These are phyloP conservation scores for Ceratonia siliqua DNA, from an alignment of 306 rosid species.

Conservation along the genomic window DNA sequence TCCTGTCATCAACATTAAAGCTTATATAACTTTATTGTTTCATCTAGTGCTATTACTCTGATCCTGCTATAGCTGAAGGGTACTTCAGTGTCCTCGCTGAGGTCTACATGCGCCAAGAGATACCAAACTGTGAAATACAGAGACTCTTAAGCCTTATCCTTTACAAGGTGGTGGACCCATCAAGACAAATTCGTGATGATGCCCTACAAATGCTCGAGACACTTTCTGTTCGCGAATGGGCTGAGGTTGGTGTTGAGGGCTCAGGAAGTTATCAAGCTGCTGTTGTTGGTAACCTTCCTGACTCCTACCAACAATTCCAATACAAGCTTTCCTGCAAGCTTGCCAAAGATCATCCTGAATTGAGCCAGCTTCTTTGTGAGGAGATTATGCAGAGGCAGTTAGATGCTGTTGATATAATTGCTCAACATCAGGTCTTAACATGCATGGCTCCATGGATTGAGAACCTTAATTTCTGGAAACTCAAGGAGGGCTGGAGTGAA, in stretches of 20 bases:
- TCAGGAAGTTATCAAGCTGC: conserved; percentile 99
- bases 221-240: conserved; percentile 98
- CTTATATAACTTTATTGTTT: conserved; percentile 34
- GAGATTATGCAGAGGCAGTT: conserved; percentile 99
- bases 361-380: conserved; percentile 98
- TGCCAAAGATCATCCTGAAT: conserved; percentile 97
- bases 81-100: conserved; percentile 99
- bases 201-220: conserved; percentile 99
- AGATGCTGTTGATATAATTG: conserved; percentile 99
- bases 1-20: conserved; percentile 1
- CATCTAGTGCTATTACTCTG: conserved; percentile 91
- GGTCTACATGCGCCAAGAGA: conserved; percentile 99
- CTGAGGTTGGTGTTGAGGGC: conserved; percentile 94
- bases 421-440: conserved; percentile 99
- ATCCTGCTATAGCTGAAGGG: conserved; percentile 97
- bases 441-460: conserved; percentile 99
- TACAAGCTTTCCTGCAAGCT: conserved; percentile 99
- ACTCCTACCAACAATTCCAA: conserved; percentile 98
- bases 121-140: conserved; percentile 97
- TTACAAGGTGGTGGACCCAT: conserved; percentile 99
- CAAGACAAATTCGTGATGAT: conserved; percentile 98
- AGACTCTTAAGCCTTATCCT: conserved; percentile 94
- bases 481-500: conserved; percentile 98
- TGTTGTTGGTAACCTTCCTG: conserved; percentile 99
- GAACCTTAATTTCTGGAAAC: conserved; percentile 97